These are phyloP conservation scores for Smallanthus sonchifolius DNA, from an alignment of 129 eudicot genomes.

Conservation along the genomic window DNA sequence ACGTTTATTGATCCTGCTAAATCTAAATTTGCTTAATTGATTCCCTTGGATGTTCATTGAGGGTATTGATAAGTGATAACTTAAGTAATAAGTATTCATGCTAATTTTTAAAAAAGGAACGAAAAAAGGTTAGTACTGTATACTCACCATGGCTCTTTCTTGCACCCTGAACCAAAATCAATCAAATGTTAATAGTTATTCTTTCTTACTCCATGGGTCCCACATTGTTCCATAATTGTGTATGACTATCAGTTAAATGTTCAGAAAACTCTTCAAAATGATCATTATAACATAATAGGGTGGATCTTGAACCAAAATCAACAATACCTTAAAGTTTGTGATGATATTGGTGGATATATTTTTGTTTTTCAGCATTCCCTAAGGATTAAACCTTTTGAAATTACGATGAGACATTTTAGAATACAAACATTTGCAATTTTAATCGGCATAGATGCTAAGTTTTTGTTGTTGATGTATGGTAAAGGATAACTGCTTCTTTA, in stretches of 20 bases:
- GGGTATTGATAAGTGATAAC: not conserved
- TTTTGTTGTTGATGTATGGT: not conserved
- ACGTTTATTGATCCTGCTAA: not conserved
- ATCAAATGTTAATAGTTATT: not conserved
- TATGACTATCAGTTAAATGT: not conserved
- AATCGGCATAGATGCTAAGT: not conserved
- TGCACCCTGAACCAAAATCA: not conserved
- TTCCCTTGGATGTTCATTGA: constrained; percentile 4
- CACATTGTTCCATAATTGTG: not conserved
- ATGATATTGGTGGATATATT: not conserved
- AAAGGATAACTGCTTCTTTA: not conserved
- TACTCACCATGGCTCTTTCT: constrained; percentile 3
- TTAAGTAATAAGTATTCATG: not conserved
- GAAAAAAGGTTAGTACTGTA: not conserved
- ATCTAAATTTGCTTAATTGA: not conserved
- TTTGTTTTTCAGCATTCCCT: not conserved
- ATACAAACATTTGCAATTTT: not conserved
- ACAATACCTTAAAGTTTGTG: not conserved
- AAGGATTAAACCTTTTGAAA: not conserved
- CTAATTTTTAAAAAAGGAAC: not conserved
- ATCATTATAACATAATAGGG: not conserved
- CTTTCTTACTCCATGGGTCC: not conserved
- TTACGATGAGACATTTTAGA: not conserved
- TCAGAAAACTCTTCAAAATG: not conserved
- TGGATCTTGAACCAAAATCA: not conserved